Conservation (phyloP, 139 green algal genomes). For the Closterium sp. region DNA sequence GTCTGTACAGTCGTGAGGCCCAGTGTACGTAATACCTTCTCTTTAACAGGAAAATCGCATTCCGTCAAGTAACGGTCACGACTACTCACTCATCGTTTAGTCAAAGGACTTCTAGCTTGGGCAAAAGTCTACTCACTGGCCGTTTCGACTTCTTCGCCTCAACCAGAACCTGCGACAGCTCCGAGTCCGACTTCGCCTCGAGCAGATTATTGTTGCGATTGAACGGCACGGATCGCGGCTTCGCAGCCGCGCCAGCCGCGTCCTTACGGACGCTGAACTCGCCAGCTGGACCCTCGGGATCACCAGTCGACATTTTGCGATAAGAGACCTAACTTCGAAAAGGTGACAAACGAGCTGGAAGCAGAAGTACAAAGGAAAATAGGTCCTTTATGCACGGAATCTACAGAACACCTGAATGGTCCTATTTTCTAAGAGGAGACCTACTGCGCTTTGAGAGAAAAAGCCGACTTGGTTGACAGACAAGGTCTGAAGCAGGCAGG, state of each 20-base stretch:
- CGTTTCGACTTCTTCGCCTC: constrained; percentile 11
- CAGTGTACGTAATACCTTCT: neutral
- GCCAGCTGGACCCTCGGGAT: constrained; percentile 14
- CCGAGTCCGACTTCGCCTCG: constrained; percentile 1
- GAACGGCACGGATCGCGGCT: neutral
- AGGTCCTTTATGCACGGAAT: no score
- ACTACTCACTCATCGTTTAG: neutral
- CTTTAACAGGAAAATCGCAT: no score
- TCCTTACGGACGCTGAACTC: constrained; percentile 25
- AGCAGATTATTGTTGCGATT: constrained; percentile 7
- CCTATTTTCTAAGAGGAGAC: no score
- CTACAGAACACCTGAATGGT: no score
- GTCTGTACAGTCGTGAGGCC: neutral
- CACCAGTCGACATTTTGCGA: constrained; percentile 2
- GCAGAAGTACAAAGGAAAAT: no score
- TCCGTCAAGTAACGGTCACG: neutral
- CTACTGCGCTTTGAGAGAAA: no score
- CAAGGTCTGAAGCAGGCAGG: no score
- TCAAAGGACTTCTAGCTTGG: no score
- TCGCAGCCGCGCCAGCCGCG: neutral
- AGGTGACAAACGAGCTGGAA: neutral
- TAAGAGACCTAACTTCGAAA: neutral
- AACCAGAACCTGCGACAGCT: constrained; percentile 10
- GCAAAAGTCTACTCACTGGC: neutral
- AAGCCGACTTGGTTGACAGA: no score